Percentiles rank a stretch among this genome's conserved stretches.
Conservation (phyloP, 2,329 filamentous ascomycete genomes). For the Chaetoscypha palmicola region DNA sequence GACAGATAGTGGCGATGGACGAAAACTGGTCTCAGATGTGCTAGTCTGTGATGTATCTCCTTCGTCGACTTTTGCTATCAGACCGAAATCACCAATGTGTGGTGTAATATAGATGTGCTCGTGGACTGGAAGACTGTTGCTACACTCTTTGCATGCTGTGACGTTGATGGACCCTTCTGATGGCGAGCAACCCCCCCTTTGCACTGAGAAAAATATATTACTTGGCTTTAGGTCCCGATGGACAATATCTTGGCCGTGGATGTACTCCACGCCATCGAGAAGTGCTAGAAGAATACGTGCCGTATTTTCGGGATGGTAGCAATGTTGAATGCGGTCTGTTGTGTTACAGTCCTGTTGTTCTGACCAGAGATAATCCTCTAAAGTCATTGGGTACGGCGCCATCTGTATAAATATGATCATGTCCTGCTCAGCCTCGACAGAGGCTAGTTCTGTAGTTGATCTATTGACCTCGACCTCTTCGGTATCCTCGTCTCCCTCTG, state of each 20-base stretch:
- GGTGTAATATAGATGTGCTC: slow-evolving; percentile 43
- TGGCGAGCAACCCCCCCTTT: slow-evolving; percentile 29
- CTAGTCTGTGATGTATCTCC: neutral
- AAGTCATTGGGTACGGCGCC: slow-evolving; percentile 55
- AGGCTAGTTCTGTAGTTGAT: neutral
- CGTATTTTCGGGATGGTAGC: slow-evolving; percentile 53
- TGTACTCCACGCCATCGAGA: slow-evolving; percentile 56
- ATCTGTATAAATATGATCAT: slow-evolving; percentile 38
- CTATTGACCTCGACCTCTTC: slow-evolving; percentile 12
- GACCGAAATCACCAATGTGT: slow-evolving; percentile 62
- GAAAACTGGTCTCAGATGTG: slow-evolving; percentile 1
- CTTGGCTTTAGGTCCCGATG: slow-evolving; percentile 63
- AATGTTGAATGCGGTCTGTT: slow-evolving; percentile 40
- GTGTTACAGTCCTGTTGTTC: slow-evolving; percentile 17
- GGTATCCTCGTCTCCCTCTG: slow-evolving; percentile 8
- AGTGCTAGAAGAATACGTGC: slow-evolving; percentile 51
- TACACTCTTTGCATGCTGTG: slow-evolving; percentile 35
- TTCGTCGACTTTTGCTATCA: slow-evolving; percentile 43
- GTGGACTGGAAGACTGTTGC: slow-evolving; percentile 17
- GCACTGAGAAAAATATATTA: slow-evolving; percentile 57
- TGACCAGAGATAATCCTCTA: slow-evolving; percentile 50
- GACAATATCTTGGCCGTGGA: slow-evolving; percentile 53
- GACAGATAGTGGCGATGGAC: slow-evolving; percentile 10
- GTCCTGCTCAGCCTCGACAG: slow-evolving; percentile 10
- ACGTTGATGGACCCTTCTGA: slow-evolving; percentile 42